Evolutionary conservation across 495 filamentous ascomycete species (phyloP), one percentile per base, ranked within the genome.

Genomic region (Penicillium paxilli): DNA sequence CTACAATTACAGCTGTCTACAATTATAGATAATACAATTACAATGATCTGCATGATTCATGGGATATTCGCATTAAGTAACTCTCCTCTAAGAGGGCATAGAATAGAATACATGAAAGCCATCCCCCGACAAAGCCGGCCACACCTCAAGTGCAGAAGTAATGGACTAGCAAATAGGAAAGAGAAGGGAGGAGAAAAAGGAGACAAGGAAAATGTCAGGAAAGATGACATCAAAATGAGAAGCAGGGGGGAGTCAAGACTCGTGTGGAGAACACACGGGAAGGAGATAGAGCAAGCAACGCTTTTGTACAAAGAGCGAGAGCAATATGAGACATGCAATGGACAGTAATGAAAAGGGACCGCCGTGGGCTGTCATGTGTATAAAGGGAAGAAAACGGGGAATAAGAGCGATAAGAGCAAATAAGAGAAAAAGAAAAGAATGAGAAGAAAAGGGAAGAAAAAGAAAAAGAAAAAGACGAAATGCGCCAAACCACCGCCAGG

Each of bases 301-400:
- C 67, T 74, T 74, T 74, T 73, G 66, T 76, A 76, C 70, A 74
- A 66, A 57, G 54, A 53, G 35, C 38, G 37, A 42, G 40, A 26
- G 47, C 52, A 64, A 30, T 66, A 64, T 64, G 49, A 52, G 52
- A 63, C 58, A 62, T 42, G 55, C 51, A 53, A 54, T 32, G 25
- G 30, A 32, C n/a, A 42, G 47, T 38, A 57, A 46, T 46, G 41
- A 46, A 32, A 23, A 58, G 55, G 44, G 51, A 17, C 25, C 41
- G 38, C 22, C 38, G 4, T 23, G 47, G 40, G 30, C 25, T 57
- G 49, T 52, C 25, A 55, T 47, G 48, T 30, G 47, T 30, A 49
- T 22, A 57, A 33, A n/a, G n/a, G n/a, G n/a, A n/a, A n/a, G n/a
- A 17, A 37, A 61, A 59, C 20, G 51, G 32, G 14, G 56, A 48